Conservation (phyloP, 2,329 filamentous ascomycete genomes). For the Claviceps maximensis region DNA sequence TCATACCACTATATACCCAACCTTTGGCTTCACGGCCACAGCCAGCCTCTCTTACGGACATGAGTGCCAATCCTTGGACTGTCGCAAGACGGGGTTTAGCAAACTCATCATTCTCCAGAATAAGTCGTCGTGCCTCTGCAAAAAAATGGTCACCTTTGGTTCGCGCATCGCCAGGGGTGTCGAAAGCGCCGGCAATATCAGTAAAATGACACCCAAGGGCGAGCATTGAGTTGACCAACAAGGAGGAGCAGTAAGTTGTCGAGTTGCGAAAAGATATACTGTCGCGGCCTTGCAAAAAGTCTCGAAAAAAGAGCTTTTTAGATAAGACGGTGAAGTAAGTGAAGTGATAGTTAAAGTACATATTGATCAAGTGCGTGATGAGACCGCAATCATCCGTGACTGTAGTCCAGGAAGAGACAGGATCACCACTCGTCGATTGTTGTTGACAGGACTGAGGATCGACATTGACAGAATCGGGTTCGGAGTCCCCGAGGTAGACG, state of each 20-base stretch:
- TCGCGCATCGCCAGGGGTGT: conserved; percentile 56
- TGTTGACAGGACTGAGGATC: conserved; percentile 33
- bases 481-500: conserved; percentile 56
- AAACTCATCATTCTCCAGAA: conserved; percentile 85
- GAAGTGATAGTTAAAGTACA: conserved; percentile 99
- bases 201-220: conserved; percentile 92
- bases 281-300: conserved; percentile 63
- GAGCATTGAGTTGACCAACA: conserved; percentile 89
- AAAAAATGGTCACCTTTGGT: conserved; percentile 96
- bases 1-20: conserved; percentile 98
- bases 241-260: conserved; percentile 64
- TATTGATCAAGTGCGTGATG: conserved; percentile 77
- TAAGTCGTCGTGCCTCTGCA: conserved; percentile 77
- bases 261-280: conserved; percentile 38
- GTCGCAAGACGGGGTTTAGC: conserved; percentile 80
- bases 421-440: conserved; percentile 44
- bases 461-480: conserved; percentile 20
- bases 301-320: conserved; percentile 72
- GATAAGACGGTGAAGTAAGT: conserved; percentile 88
- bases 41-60: conserved; percentile 93
- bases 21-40: conserved; percentile 90
- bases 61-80: conserved; percentile 83
- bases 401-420: conserved; percentile 73
- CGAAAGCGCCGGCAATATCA: conserved; percentile 57
- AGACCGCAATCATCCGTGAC: conserved; percentile 70